Evolutionary conservation across 1,284 basidiomycete species (phyloP).

Genomic region (Cryptococcus hybrid): DNA sequence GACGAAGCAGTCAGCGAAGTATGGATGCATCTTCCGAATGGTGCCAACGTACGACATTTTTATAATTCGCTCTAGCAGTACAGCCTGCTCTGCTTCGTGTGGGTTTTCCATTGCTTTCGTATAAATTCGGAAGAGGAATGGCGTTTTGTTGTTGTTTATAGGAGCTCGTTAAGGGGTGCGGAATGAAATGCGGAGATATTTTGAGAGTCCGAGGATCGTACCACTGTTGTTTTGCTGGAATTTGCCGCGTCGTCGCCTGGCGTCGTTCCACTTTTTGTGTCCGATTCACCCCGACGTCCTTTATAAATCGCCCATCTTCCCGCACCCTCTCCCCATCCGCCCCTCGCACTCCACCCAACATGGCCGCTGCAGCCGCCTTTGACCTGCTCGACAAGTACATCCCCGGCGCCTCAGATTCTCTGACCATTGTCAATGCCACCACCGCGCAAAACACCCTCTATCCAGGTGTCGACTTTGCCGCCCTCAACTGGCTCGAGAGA

Average conservation of each 20-base stretch:
- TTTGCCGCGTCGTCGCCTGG: not conserved
- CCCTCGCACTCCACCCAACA: conserved; percentile 5
- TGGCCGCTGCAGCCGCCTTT: conserved; percentile 32
- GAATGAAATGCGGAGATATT: not conserved
- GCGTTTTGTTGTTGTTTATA: not conserved
- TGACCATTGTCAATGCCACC: conserved; percentile 43
- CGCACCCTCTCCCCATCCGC: conserved; percentile 1
- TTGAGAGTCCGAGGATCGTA: not conserved
- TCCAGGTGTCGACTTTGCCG: conserved; percentile 57
- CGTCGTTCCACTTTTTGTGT: conserved; percentile 8
- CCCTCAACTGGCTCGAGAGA: conserved; percentile 71
- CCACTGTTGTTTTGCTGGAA: no score
- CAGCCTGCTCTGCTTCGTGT: conserved; percentile 84
- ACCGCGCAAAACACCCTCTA: conserved; percentile 46
- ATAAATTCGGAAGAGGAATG: not conserved
- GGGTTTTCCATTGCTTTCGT: conserved; percentile 72
- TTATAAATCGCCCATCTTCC: conserved; percentile 2
- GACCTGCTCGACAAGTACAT: conserved; percentile 42
- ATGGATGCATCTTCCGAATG: not conserved
- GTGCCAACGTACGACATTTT: conserved; percentile 67
- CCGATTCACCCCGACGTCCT: conserved; percentile 18
- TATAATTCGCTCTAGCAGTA: conserved; percentile 81
- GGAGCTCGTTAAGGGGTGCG: not conserved
- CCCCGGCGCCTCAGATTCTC: conserved; percentile 38
- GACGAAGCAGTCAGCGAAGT: not conserved